Percentiles rank a stretch among this genome's conserved stretches.
Evolutionary conservation across 257 asterid genomes (phyloP).

Genomic region (Solanum lycopersicoides): DNA sequence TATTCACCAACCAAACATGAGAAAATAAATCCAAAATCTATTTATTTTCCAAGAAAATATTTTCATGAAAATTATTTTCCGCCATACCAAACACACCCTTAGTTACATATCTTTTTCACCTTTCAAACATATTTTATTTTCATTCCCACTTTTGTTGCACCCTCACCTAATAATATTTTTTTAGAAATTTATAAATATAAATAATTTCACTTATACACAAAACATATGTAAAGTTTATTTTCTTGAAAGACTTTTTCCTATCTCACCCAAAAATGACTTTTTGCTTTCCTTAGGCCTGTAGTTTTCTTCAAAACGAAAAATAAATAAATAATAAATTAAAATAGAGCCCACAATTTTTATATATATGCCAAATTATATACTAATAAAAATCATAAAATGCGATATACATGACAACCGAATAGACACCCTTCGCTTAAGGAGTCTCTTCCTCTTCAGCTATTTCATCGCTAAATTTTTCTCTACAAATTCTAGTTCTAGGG

Average conservation of each 20-base stretch:
- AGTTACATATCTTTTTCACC: background rate
- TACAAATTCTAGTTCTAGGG: slow-evolving; percentile 10
- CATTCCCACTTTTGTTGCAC: background rate
- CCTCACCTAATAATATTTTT: background rate
- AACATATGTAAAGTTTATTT: too few species aligned
- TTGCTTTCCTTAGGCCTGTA: background rate
- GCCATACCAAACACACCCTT: too few species aligned
- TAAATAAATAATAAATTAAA: background rate
- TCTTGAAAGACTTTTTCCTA: background rate
- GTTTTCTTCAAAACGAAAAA: background rate
- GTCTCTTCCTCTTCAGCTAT: background rate
- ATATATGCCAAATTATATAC: background rate
- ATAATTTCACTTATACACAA: background rate
- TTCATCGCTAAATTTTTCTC: background rate
- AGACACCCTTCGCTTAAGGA: background rate
- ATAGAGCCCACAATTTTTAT: background rate
- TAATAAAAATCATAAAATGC: too few species aligned
- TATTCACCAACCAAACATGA: too few species aligned
- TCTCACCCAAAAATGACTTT: background rate
- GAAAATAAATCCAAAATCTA: too few species aligned
- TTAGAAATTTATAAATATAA: too few species aligned
- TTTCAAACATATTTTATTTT: background rate
- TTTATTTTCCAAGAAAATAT: too few species aligned
- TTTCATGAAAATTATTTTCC: too few species aligned
- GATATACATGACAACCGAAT: background rate